Conservation (phyloP, 208 protist genomes). For the Crithidia brevicula region DNA sequence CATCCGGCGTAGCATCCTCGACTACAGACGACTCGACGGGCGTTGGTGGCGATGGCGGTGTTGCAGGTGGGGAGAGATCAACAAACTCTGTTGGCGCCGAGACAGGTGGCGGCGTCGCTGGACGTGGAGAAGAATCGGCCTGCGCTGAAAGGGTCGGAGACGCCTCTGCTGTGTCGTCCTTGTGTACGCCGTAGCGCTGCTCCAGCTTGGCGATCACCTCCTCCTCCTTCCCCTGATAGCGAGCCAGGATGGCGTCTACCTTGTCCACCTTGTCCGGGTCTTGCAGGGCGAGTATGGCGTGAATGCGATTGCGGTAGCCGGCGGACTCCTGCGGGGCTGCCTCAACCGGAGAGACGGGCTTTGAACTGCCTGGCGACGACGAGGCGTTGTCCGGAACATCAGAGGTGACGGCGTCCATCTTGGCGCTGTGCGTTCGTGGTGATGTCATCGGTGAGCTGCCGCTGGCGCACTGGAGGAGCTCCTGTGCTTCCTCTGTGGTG, state of each 20-base stretch:
- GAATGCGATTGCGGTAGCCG: conserved; percentile 32
- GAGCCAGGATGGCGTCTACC: conserved; percentile 40
- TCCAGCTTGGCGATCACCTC: conserved; percentile 41
- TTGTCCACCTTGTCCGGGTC: conserved; percentile 44
- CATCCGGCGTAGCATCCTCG: not conserved
- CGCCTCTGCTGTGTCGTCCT: not conserved
- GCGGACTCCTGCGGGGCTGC: not conserved
- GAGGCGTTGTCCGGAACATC: not conserved
- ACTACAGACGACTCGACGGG: too few relatives aligned
- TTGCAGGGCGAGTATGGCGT: conserved; percentile 32
- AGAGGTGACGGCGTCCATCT: not conserved
- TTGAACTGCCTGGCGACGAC: not conserved
- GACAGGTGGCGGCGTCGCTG: conserved; percentile 2
- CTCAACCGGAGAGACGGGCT: conserved; percentile 1
- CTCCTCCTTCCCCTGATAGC: conserved; percentile 45
- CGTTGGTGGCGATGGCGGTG: too few relatives aligned
- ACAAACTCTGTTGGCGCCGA: not conserved
- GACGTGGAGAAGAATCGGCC: too few relatives aligned
- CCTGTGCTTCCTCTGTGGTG: conserved; percentile 1
- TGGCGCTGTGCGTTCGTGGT: conserved; percentile 14
- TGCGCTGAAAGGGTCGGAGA: too few relatives aligned
- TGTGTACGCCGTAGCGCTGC: conserved; percentile 36
- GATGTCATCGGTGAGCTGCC: conserved; percentile 2
- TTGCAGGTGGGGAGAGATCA: not conserved
- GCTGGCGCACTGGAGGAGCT: conserved; percentile 7